phyloP scores from a whole-genome alignment of 202 grass and related monocot genomes.

The Cymbopogon flexuosus region DNA sequence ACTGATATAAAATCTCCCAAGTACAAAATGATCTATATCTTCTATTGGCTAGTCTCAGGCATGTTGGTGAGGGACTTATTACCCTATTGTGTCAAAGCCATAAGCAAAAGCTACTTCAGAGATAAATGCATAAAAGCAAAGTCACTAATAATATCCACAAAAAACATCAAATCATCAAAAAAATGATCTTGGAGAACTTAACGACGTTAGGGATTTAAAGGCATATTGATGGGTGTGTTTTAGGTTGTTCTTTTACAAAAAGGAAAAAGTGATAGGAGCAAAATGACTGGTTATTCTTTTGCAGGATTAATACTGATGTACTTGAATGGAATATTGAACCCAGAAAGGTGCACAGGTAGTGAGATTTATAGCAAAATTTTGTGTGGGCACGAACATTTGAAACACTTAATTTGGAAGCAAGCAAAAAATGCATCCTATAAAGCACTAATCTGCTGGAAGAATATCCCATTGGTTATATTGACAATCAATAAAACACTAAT shows the following conservation, averaged over 20 bases:
- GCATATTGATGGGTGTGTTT: neutral
- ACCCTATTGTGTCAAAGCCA: too few species aligned
- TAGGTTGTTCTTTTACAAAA: neutral
- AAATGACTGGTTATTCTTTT: neutral
- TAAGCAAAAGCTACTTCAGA: neutral
- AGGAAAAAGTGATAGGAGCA: neutral
- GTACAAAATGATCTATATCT: too few species aligned
- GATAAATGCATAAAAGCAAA: neutral
- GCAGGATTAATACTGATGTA: neutral
- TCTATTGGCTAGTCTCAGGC: too few species aligned
- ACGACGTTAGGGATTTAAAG: neutral
- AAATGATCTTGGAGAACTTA: neutral
- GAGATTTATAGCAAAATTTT: neutral
- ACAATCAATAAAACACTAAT: neutral
- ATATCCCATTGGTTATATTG: neutral
- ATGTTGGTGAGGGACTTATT: neutral
- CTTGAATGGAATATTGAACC: neutral
- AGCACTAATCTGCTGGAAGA: neutral
- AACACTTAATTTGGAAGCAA: neutral
- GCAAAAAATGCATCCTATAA: neutral
- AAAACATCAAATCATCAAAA: neutral
- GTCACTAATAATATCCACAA: neutral
- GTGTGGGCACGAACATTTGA: too few species aligned
- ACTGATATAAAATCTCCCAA: neutral
- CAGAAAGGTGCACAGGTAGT: neutral